Conservation (phyloP, 2,329 filamentous ascomycete species). For the Aaosphaeria pasadenensis region DNA sequence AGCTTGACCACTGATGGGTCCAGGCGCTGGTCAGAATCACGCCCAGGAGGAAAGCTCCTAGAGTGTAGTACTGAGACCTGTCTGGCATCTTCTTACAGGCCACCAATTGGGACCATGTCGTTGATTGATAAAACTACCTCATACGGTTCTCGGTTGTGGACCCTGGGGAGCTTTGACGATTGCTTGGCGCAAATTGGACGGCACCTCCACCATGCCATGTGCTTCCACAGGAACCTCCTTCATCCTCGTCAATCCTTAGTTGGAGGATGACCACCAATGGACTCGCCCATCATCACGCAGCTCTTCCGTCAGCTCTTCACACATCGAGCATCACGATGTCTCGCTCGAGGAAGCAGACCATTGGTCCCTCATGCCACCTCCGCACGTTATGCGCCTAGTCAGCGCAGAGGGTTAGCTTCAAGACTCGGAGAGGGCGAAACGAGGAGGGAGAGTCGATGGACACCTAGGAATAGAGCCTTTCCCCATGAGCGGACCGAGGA, state of each 20-base stretch:
- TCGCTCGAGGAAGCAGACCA: slow-evolving; percentile 46
- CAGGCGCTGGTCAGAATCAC: slow-evolving; percentile 59
- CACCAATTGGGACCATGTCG: neutral
- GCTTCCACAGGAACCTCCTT: neutral
- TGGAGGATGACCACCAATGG: slow-evolving; percentile 55
- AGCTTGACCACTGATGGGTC: neutral
- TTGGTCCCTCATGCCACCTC: slow-evolving; percentile 26
- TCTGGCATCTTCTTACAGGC: slow-evolving; percentile 26
- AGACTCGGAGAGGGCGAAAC: slow-evolving; percentile 31
- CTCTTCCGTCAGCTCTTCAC: slow-evolving; percentile 84
- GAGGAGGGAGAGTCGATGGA: slow-evolving; percentile 72
- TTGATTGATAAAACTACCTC: slow-evolving; percentile 8
- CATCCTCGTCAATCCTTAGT: neutral
- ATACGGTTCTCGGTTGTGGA: neutral
- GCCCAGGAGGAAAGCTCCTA: slow-evolving; percentile 73
- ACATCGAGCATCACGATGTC: slow-evolving; percentile 58
- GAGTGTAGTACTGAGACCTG: slow-evolving; percentile 56
- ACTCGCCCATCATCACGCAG: slow-evolving; percentile 73
- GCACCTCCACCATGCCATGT: slow-evolving; percentile 12
- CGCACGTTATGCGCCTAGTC: slow-evolving; percentile 24
- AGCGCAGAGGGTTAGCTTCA: slow-evolving; percentile 29
- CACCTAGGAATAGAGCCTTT: slow-evolving; percentile 74
- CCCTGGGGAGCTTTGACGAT: slow-evolving; percentile 16
- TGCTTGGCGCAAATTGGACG: slow-evolving; percentile 22
- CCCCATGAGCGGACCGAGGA: slow-evolving; percentile 76